Base-by-base conservation (phyloP, 2,329 filamentous ascomycete genomes). In the Cytospora piceicola region DNA sequence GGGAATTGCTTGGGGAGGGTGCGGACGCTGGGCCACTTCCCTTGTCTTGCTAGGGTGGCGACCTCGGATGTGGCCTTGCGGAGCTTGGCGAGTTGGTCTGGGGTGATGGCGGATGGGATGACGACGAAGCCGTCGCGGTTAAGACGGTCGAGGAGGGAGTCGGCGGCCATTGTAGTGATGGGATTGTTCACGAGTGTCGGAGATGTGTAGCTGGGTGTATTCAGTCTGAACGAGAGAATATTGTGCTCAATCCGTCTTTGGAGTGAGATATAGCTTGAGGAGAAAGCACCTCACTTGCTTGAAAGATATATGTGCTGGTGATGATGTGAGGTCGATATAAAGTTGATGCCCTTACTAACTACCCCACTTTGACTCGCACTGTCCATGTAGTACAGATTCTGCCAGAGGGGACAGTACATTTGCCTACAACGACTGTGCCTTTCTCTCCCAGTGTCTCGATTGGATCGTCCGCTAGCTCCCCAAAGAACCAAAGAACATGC, bases 1-100 rank as follows among this genome's bases (percentile, higher is more conserved):
- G 93, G 93, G 79, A 96, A 97, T 77, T 96, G 93, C 77, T 96
- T 96, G 62, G 91, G 91, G 2, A 95, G 85, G 0, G 91, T 94
- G 69, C 93, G 90, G 73, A 96, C 88, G 77, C 90, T 85, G 3
- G 91, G 91, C 93, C 93, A 97, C 68, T 82, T 73, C 46, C 92
- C 92, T n/a, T 80, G 71, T 69, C 91, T 87, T 52, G 91, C 90
- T 52, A 86, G 79, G 2, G 78, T 74, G 24, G 88, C 87, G n/a
- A 85, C 84, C 65, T 82, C 76, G 39, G 79, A 74, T 59, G 88
- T 85, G 52, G 88, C 88, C 62, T 75, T 73, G 71, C 88, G 89
- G 69, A 94, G 87, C 24, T 78, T 72, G 29, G 79, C 68, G 54
- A 95, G 80, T 67, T 88, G 81, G 22, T 77, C 64, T 2, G 82